A percentile compares a stretch with the other conserved stretches of the same genome.
Conservation (phyloP, 192 early-diverging fungal species). For the Mortierella alpina region DNA sequence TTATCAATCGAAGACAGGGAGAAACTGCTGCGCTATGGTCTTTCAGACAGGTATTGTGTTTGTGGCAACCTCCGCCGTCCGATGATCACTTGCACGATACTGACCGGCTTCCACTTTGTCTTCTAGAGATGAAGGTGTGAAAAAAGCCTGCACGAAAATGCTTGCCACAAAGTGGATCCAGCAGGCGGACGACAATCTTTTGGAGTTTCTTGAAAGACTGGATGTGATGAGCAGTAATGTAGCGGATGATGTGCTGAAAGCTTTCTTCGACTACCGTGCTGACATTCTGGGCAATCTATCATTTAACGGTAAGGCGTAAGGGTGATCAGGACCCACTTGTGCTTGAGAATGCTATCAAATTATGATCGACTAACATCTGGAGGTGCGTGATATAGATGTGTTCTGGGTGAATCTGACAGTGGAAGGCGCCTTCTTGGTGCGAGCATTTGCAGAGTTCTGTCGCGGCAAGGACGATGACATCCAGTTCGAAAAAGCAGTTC, state of each 20-base stretch:
- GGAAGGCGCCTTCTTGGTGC: constrained; percentile 62
- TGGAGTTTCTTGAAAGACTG: constrained; percentile 77
- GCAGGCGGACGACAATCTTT: constrained; percentile 77
- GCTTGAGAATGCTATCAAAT: not conserved
- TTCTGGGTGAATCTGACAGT: constrained; percentile 68
- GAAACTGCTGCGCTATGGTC: constrained; percentile 75
- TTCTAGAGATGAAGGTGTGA: constrained; percentile 75
- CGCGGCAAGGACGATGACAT: constrained; percentile 67
- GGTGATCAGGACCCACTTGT: not conserved
- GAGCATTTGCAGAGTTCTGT: constrained; percentile 57
- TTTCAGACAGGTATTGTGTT: constrained; percentile 76
- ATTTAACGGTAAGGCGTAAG: constrained; percentile 61
- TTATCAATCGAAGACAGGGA: constrained; percentile 79
- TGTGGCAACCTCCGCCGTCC: not conserved
- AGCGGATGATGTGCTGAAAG: constrained; percentile 70
- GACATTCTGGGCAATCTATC: constrained; percentile 72
- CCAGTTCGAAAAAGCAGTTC: constrained; percentile 71
- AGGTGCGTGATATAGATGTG: constrained; percentile 41
- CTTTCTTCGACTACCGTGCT: constrained; percentile 71
- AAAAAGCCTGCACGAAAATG: constrained; percentile 78
- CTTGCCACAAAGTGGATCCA: constrained; percentile 76
- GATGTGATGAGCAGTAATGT: constrained; percentile 78
- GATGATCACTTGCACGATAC: not conserved
- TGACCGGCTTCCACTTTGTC: not conserved
- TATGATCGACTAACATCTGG: not conserved